A percentile compares a stretch with the other conserved stretches of the same genome.
Evolutionary conservation across 2,329 filamentous ascomycete genomes (phyloP).

Genomic region (Aspergillus sp.): DNA sequence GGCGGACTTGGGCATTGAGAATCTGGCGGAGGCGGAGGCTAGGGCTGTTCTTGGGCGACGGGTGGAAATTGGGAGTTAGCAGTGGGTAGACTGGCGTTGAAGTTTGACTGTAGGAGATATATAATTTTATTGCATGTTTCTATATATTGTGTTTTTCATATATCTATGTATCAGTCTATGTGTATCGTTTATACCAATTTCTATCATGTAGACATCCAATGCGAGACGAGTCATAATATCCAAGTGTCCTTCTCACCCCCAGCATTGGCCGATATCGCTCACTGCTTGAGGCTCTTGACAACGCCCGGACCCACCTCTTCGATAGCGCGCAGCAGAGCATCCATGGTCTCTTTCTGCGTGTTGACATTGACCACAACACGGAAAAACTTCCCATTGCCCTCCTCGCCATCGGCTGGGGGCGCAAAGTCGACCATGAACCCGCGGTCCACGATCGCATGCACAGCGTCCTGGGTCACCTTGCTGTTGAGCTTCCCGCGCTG

Average conservation of each 20-base stretch:
- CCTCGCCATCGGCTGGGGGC: slow-evolving; percentile 39
- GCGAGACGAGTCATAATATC: too few species aligned
- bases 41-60: slow-evolving; percentile 37
- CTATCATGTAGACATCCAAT: too few species aligned
- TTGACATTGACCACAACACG: slow-evolving; percentile 58
- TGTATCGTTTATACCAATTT: too few species aligned
- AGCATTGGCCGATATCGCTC: slow-evolving; percentile 1
- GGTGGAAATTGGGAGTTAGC: slow-evolving; percentile 34
- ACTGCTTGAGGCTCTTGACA: slow-evolving; percentile 19
- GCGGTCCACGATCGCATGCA: slow-evolving; percentile 43
- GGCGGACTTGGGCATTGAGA: slow-evolving; percentile 34
- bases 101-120: too few species aligned
- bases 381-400: slow-evolving; percentile 55
- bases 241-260: slow-evolving; percentile 16
- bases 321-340: slow-evolving; percentile 53
- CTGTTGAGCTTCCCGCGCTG: slow-evolving; percentile 42
- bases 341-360: slow-evolving; percentile 51
- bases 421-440: slow-evolving; percentile 65
- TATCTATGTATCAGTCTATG: too few species aligned
- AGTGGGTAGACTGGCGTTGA: too few species aligned
- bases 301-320: slow-evolving; percentile 37
- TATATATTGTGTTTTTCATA: too few species aligned
- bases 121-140: too few species aligned
- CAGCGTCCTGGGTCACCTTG: slow-evolving; percentile 47
- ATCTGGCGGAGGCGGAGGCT: slow-evolving; percentile 37